Base-by-base conservation (phyloP, 345 rosid species). In the Eucalyptus rudis region DNA sequence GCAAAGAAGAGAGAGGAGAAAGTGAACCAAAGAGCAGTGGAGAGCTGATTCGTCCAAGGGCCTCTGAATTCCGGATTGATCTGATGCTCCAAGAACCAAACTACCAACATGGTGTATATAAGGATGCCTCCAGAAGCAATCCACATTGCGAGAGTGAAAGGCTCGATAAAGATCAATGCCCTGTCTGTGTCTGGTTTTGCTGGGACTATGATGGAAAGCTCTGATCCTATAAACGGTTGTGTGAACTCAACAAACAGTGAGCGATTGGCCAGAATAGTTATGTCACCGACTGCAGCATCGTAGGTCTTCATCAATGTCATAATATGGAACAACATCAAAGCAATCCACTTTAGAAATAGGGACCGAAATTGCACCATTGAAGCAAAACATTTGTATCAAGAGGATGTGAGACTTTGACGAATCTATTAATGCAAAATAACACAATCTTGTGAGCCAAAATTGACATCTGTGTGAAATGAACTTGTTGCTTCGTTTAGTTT, bases 91-190 rank as follows among this genome's bases (percentile, higher is more conserved):
- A 95, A 49, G 83, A 92, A 85, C 96, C 96, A 94, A 58, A 95
- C 93, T 27, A 92, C 62, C 56, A 90, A 59, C 92, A 92, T 89
- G 25, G 93, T 94, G 92, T 93, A 94, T 62, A 93, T 58, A 86
- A 94, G 87, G 24, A 92, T 49, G 49, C 59, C 88, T 52, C 90
- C 95, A 9, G 93, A 92, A 13, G 90, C 95, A 24, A 89, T 11
- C 95, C 97, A 95, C 94, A 93, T 92, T 47, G 88, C 17, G 86
- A 27, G 10, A n/a, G 94, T 92, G 92, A 94, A 94, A 27, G 97
- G 96, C 88, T 91, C 91, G 76, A 90, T 33, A 88, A 95, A 94
- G 87, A 92, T 88, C 95, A 94, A 95, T 1, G 91, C 79, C 2
- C 93, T 91, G 44, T 87, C 71, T 58, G 87, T 85, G 5, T 71